These are phyloP conservation scores for Saxispiralis lemnorum DNA, from an alignment of 495 filamentous ascomycete genomes.

Conservation along the genomic window DNA sequence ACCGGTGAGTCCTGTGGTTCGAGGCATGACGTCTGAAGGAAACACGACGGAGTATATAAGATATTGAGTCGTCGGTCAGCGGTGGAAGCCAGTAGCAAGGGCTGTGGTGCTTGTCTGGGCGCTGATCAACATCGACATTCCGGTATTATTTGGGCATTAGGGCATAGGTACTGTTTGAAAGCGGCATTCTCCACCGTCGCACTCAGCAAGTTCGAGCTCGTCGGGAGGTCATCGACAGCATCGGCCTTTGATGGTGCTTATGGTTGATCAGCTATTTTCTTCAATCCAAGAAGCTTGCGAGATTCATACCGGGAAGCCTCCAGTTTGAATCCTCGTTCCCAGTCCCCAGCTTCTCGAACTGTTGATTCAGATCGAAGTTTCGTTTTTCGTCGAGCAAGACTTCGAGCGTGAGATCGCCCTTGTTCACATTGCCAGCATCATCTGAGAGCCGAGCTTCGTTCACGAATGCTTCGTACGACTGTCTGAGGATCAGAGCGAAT, in stretches of 20 bases:
- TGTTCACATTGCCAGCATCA: constrained; percentile 25
- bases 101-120: not conserved
- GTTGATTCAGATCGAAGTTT: constrained; percentile 37
- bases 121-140: no score
- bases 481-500: constrained; percentile 13
- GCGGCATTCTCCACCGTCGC: constrained; percentile 27
- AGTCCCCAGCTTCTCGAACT: constrained; percentile 38
- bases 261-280: not conserved
- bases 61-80: constrained; percentile 37
- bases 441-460: constrained; percentile 39
- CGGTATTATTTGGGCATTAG: no score
- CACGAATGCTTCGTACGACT: constrained; percentile 41
- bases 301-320: constrained; percentile 31
- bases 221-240: constrained; percentile 27
- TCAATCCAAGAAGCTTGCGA: not conserved
- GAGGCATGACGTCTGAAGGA: constrained; percentile 15
- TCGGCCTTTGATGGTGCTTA: constrained; percentile 34
- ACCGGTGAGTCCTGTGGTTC: constrained; percentile 43
- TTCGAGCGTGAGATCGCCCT: constrained; percentile 41
- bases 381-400: constrained; percentile 48
- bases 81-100: constrained; percentile 26
- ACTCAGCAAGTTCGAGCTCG: constrained; percentile 36
- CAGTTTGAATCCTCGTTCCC: constrained; percentile 29
- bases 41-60: constrained; percentile 23
- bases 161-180: no score